phyloP scores from a whole-genome alignment of 352 stramenopile genomes.

The Pythium rishiriense region DNA sequence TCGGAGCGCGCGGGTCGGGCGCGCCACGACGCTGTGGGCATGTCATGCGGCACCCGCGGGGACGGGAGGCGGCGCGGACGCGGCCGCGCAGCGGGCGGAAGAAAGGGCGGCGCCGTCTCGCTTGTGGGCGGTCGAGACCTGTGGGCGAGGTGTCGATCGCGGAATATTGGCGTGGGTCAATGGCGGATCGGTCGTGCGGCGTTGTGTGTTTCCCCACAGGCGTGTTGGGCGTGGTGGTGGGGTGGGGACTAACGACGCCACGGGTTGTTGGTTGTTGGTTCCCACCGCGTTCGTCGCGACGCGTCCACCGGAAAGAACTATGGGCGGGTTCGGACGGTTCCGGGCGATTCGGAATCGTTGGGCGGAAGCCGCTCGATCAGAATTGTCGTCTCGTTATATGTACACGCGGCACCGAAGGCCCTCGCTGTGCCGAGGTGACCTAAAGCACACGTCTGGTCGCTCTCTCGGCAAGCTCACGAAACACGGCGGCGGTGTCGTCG shows the following conservation, averaged over 20 bases:
- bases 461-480: constrained; percentile 5
- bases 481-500: constrained; percentile 7
- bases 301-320: not conserved
- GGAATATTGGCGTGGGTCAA: not conserved
- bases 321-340: not conserved
- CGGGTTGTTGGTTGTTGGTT: not conserved
- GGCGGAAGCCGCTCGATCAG: not conserved
- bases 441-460: not conserved
- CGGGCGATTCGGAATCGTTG: not conserved
- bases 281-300: not conserved
- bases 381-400: not conserved
- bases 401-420: not conserved
- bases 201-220: no score
- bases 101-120: not conserved
- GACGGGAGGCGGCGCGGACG: not conserved
- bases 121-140: constrained; percentile 2
- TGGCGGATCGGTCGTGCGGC: no score
- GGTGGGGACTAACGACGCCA: not conserved
- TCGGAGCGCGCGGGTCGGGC: not conserved
- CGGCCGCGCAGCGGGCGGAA: not conserved
- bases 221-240: not conserved
- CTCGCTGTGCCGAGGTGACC: not conserved
- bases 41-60: constrained; percentile 14
- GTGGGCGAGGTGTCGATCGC: constrained; percentile 5
- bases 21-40: not conserved